Evolutionary conservation across 768 basidiomycete species (phyloP).

Genomic region (Psilocybe sp.): DNA sequence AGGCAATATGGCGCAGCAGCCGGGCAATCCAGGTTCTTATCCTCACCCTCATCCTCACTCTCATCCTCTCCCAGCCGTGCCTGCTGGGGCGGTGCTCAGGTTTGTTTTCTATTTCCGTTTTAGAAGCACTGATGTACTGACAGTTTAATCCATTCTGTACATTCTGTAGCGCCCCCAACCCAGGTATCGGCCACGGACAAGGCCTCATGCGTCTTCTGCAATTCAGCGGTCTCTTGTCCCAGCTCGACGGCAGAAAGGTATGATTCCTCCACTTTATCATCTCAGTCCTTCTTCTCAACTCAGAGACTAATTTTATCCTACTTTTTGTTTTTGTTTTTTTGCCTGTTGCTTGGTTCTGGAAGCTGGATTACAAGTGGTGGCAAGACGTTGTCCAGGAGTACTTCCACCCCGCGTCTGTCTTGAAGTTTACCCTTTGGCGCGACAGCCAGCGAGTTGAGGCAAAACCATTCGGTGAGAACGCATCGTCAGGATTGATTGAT

Average conservation of each 20-base stretch:
- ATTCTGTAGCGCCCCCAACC: not conserved
- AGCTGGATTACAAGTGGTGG: slow-evolving; percentile 70
- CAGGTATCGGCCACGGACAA: slow-evolving; percentile 47
- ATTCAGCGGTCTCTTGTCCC: slow-evolving; percentile 65
- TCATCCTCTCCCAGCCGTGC: no score
- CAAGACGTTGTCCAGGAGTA: slow-evolving; percentile 59
- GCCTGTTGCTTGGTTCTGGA: slow-evolving; percentile 31
- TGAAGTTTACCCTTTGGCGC: slow-evolving; percentile 87
- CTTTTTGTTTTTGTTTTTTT: not conserved
- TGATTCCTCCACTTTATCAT: slow-evolving; percentile 19
- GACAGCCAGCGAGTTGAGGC: slow-evolving; percentile 78
- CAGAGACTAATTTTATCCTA: not conserved
- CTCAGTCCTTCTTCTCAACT: not conserved
- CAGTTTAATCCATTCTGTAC: not conserved
- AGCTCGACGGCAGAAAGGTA: slow-evolving; percentile 48
- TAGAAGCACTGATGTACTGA: no score
- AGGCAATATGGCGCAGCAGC: no score
- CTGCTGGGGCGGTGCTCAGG: no score
- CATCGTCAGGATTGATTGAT: not conserved
- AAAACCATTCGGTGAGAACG: slow-evolving; percentile 73
- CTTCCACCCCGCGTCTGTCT: slow-evolving; percentile 65
- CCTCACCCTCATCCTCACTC: no score
- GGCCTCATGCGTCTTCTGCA: slow-evolving; percentile 63
- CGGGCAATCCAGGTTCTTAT: no score
- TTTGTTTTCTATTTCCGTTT: no score